Conservation (phyloP, 106 monocot genomes). For the Hemerocallis citrina region DNA sequence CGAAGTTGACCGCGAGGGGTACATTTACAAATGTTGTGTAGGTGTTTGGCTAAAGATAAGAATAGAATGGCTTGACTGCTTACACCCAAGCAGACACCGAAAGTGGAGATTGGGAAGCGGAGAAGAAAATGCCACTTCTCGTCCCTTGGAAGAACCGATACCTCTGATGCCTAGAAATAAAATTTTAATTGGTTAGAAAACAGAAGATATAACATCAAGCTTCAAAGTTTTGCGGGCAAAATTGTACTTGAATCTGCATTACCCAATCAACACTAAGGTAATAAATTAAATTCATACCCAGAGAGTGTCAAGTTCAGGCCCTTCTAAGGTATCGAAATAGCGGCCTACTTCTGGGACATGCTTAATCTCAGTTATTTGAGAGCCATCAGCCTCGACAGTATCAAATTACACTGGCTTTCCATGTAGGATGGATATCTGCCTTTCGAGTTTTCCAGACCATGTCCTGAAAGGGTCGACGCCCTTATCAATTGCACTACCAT, state of each 20-base stretch:
- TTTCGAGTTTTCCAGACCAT: constrained; percentile 51
- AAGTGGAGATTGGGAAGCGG: constrained; percentile 34
- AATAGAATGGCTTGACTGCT: constrained; percentile 43
- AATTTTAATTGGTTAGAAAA: constrained; percentile 16
- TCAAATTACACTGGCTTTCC: constrained; percentile 11
- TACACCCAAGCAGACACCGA: constrained; percentile 41
- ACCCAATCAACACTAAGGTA: constrained; percentile 15
- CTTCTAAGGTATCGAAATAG: constrained; percentile 65
- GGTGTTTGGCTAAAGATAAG: constrained; percentile 36
- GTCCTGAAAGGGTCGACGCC: constrained; percentile 69
- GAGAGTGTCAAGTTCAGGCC: constrained; percentile 46
- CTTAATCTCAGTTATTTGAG: constrained; percentile 1
- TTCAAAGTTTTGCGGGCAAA: too few species aligned
- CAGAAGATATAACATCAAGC: constrained; percentile 14
- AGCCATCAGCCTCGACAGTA: background rate
- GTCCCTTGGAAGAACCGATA: constrained; percentile 36
- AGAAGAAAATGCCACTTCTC: constrained; percentile 57
- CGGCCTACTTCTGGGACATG: constrained; percentile 36
- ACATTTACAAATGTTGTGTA: constrained; percentile 27
- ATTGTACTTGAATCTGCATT: too few species aligned
- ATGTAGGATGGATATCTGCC: constrained; percentile 38
- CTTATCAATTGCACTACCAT: constrained; percentile 12
- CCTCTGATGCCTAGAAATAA: constrained; percentile 27
- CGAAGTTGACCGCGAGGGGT: constrained; percentile 17
- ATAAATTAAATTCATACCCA: constrained; percentile 26